Percentiles rank a stretch among this genome's conserved stretches.
Evolutionary conservation across 768 basidiomycete species (phyloP).

Genomic region (Rhodocollybia butyracea): DNA sequence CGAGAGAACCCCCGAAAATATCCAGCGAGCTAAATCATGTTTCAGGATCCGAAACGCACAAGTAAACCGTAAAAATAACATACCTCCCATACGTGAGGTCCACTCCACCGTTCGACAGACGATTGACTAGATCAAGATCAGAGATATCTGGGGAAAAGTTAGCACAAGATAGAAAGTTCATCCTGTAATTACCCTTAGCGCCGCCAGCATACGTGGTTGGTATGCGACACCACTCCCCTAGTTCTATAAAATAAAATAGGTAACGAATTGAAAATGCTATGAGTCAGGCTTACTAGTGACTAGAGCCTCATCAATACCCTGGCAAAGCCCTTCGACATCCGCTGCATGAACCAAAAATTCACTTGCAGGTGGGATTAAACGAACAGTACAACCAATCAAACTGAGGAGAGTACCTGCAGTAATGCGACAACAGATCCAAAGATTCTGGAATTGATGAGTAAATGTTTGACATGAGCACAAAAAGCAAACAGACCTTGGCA

Average conservation of each 20-base stretch:
- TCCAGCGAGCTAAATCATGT: slow-evolving; percentile 41
- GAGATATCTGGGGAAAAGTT: slow-evolving; percentile 51
- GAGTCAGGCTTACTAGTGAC: slow-evolving; percentile 58
- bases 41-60: background rate
- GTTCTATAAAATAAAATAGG: slow-evolving; percentile 44
- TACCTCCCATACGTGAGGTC: slow-evolving; percentile 39
- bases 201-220: slow-evolving; percentile 98
- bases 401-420: slow-evolving; percentile 65
- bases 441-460: slow-evolving; percentile 49
- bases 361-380: slow-evolving; percentile 32
- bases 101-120: slow-evolving; percentile 78
- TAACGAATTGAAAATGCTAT: background rate
- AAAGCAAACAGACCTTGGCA: slow-evolving; percentile 55
- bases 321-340: slow-evolving; percentile 97
- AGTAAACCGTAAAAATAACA: background rate
- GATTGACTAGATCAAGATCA: slow-evolving; percentile 79
- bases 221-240: slow-evolving; percentile 89
- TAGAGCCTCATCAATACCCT: slow-evolving; percentile 90
- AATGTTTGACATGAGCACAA: background rate
- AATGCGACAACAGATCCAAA: slow-evolving; percentile 68
- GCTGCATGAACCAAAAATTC: slow-evolving; percentile 97
- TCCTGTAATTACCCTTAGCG: slow-evolving; percentile 66
- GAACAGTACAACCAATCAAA: background rate
- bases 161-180: background rate
- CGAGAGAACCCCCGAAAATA: slow-evolving; percentile 55